phyloP scores from a whole-genome alignment of 1,284 basidiomycete genomes.

The Ganoderma resinaceum region DNA sequence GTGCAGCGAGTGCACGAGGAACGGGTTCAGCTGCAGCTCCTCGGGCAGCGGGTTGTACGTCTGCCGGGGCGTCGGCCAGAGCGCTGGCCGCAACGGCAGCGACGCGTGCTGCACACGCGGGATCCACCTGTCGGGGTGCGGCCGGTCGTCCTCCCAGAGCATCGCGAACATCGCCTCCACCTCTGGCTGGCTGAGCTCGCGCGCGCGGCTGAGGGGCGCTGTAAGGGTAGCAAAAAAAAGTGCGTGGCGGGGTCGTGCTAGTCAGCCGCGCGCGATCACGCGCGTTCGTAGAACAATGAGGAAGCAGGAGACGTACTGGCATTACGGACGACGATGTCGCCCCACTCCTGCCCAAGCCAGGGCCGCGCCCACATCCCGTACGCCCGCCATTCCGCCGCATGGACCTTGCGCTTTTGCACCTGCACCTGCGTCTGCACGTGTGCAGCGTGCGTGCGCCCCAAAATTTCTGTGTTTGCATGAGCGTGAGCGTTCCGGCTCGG shows the following conservation, averaged over 20 bases:
- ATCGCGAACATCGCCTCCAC: slow-evolving; percentile 44
- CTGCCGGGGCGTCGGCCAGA: slow-evolving; percentile 52
- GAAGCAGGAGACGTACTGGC: slow-evolving; percentile 33
- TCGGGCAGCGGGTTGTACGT: slow-evolving; percentile 42
- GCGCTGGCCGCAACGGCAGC: slow-evolving; percentile 54
- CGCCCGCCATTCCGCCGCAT: slow-evolving; percentile 37
- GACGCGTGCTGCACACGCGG: slow-evolving; percentile 52
- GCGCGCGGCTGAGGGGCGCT: slow-evolving; percentile 34
- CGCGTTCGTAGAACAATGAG: not conserved
- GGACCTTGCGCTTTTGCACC: slow-evolving; percentile 14
- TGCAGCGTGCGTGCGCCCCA: slow-evolving; percentile 3
- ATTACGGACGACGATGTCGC: slow-evolving; percentile 33
- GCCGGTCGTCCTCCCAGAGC: slow-evolving; percentile 38
- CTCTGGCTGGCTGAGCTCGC: slow-evolving; percentile 38
- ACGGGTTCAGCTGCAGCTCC: slow-evolving; percentile 60
- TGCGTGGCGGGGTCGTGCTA: not conserved
- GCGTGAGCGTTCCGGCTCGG: not conserved
- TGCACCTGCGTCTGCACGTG: not conserved
- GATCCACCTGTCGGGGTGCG: slow-evolving; percentile 56
- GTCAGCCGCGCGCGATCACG: slow-evolving; percentile 14
- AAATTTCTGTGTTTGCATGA: not conserved
- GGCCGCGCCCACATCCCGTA: slow-evolving; percentile 43
- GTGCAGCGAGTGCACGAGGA: slow-evolving; percentile 52
- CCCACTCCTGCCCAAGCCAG: slow-evolving; percentile 21
- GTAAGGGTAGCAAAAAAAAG: not conserved